These are phyloP conservation scores for Ustanciosporium gigantosporum DNA, from an alignment of 1,284 basidiomycete species.

Conservation along the genomic window DNA sequence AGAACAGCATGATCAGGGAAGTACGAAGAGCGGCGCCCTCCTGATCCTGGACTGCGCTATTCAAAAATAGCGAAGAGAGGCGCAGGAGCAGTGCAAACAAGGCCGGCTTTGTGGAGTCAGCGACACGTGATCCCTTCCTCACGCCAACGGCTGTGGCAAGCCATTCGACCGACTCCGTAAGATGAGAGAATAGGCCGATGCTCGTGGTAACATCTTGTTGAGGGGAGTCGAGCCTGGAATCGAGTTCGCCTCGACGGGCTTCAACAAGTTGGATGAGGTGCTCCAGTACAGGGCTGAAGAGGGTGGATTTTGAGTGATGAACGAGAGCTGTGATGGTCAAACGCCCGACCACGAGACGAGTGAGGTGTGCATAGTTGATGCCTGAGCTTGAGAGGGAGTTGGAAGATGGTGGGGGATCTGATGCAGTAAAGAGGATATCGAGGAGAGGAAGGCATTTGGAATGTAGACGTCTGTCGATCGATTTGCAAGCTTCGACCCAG, in stretches of 20 bases:
- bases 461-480: slow-evolving; percentile 48
- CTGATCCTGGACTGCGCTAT: slow-evolving; percentile 7
- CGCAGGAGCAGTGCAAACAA: slow-evolving; percentile 42
- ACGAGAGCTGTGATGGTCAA: slow-evolving; percentile 51
- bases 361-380: slow-evolving; percentile 17
- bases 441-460: slow-evolving; percentile 33
- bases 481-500: slow-evolving; percentile 56
- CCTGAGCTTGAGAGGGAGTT: background rate
- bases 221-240: background rate
- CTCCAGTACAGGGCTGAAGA: slow-evolving; percentile 42
- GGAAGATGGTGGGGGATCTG: slow-evolving; percentile 1
- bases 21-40: slow-evolving; percentile 16
- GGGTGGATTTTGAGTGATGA: slow-evolving; percentile 45
- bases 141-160: slow-evolving; percentile 47
- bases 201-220: background rate
- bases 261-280: slow-evolving; percentile 34
- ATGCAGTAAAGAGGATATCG: slow-evolving; percentile 22
- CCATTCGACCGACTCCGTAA: slow-evolving; percentile 42
- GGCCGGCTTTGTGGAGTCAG: slow-evolving; percentile 31
- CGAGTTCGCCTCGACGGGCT: background rate
- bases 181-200: slow-evolving; percentile 3
- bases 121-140: slow-evolving; percentile 53
- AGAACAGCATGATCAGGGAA: slow-evolving; percentile 40
- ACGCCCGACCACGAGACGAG: slow-evolving; percentile 33
- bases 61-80: slow-evolving; percentile 27